phyloP scores from a whole-genome alignment of 2,329 filamentous ascomycete species.

The Sporothrix inflata region DNA sequence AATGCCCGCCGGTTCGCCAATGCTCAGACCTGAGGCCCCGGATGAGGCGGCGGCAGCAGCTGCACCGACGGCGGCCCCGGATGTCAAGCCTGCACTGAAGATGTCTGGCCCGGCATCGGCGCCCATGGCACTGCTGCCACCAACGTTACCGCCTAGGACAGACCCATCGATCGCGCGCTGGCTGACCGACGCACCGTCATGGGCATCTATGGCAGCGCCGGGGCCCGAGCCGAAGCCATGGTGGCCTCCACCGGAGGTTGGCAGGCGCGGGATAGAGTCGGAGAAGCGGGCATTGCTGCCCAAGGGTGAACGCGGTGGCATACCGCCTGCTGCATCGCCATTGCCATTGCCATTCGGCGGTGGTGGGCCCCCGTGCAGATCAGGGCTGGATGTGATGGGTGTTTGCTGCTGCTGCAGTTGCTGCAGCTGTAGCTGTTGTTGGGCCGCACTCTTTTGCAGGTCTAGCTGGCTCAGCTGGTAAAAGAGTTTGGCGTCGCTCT shows the following conservation, averaged over 20 bases:
- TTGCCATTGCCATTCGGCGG: background rate
- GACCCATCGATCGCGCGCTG: constrained; percentile 26
- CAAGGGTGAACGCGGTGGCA: constrained; percentile 31
- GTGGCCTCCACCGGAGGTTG: background rate
- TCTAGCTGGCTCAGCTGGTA: constrained; percentile 86
- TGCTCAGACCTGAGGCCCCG: constrained; percentile 40
- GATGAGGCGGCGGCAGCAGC: constrained; percentile 32
- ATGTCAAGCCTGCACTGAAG: constrained; percentile 30
- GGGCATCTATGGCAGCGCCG: background rate
- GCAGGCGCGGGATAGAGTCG: background rate
- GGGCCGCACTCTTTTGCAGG: constrained; percentile 43
- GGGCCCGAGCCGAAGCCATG: constrained; percentile 2
- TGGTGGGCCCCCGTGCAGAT: constrained; percentile 38
- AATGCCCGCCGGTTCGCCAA: constrained; percentile 59
- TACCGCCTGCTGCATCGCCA: background rate
- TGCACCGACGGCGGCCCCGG: constrained; percentile 5
- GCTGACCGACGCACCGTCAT: constrained; percentile 27
- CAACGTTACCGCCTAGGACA: constrained; percentile 31
- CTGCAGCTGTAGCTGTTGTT: constrained; percentile 37
- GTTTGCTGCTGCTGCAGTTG: constrained; percentile 38
- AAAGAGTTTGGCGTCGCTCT: constrained; percentile 92
- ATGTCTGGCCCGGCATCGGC: constrained; percentile 32
- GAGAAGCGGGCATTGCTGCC: constrained; percentile 19
- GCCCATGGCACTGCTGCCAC: constrained; percentile 31
- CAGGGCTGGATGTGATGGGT: constrained; percentile 51